Conservation (phyloP, 2,329 filamentous ascomycete species). For the Xylariaceae sp. region DNA sequence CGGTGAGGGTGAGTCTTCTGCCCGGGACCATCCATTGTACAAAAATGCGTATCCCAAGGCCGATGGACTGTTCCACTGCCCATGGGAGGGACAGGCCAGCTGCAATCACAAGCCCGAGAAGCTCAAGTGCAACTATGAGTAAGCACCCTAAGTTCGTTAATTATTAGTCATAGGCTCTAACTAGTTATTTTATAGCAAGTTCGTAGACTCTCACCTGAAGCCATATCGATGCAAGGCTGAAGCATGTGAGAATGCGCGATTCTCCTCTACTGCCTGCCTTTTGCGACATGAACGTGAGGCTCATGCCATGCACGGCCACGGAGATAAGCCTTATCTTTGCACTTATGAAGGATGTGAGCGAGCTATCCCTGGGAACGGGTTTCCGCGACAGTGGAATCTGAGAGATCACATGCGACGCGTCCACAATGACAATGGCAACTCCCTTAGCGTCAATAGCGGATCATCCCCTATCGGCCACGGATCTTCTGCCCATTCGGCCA, state of each 20-base stretch:
- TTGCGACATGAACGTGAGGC: slow-evolving; percentile 95
- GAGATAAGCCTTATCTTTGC: slow-evolving; percentile 90
- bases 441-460: slow-evolving; percentile 36
- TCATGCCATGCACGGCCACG: slow-evolving; percentile 93
- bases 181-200: slow-evolving; percentile 70
- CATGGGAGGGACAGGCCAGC: slow-evolving; percentile 71
- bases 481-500: slow-evolving; percentile 44
- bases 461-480: slow-evolving; percentile 49
- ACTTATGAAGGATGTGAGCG: slow-evolving; percentile 87
- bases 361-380: slow-evolving; percentile 80
- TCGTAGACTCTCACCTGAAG: slow-evolving; percentile 94
- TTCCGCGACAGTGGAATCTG: slow-evolving; percentile 94
- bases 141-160: slow-evolving; percentile 51
- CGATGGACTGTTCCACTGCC: slow-evolving; percentile 93
- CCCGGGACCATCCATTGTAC: slow-evolving; percentile 73
- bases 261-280: slow-evolving; percentile 93
- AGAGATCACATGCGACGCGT: slow-evolving; percentile 97
- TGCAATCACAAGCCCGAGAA: slow-evolving; percentile 94
- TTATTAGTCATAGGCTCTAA: slow-evolving; percentile 19
- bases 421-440: slow-evolving; percentile 67
- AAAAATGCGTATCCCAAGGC: slow-evolving; percentile 65
- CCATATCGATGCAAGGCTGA: slow-evolving; percentile 92
- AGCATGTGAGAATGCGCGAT: slow-evolving; percentile 82
- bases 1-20: slow-evolving; percentile 60
- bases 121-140: slow-evolving; percentile 99